Conservation (phyloP, 805 yeast genomes). For the Yamadazyma sp. region DNA sequence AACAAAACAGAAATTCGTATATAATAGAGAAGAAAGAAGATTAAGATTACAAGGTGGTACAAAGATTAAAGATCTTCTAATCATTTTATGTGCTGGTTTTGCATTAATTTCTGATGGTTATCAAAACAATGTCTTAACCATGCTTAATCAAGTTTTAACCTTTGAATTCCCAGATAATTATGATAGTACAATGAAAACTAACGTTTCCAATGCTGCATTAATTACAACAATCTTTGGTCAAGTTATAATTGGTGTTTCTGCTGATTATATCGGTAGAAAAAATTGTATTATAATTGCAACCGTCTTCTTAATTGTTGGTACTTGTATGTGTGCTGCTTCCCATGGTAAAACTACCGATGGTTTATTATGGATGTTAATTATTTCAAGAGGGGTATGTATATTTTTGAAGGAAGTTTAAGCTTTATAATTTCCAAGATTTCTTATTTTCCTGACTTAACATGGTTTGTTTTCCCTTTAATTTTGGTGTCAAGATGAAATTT, state of each 20-base stretch:
- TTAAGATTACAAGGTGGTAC: conserved; percentile 25
- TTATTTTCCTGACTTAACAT: too few relatives aligned
- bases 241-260: conserved; percentile 58
- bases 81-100: conserved; percentile 66
- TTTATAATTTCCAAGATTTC: too few relatives aligned
- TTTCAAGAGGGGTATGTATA: conserved; percentile 73
- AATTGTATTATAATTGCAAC: conserved; percentile 70
- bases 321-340: conserved; percentile 65
- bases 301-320: conserved; percentile 57
- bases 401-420: too few relatives aligned
- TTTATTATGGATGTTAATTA: conserved; percentile 74
- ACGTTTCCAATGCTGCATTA: conserved; percentile 65
- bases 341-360: conserved; percentile 59
- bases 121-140: conserved; percentile 71
- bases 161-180: conserved; percentile 44
- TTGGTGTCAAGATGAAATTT: too few relatives aligned
- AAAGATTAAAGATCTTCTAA: conserved; percentile 27
- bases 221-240: conserved; percentile 73
- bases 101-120: conserved; percentile 78
- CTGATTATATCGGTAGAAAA: conserved; percentile 67
- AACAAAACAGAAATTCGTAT: conserved; percentile 12
- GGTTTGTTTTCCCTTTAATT: too few relatives aligned
- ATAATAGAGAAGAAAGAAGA: conserved; percentile 31
- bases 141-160: conserved; percentile 58
- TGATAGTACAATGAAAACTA: conserved; percentile 49